These are phyloP conservation scores for Cucumis hystrix DNA, from an alignment of 306 rosid species.

Conservation along the genomic window DNA sequence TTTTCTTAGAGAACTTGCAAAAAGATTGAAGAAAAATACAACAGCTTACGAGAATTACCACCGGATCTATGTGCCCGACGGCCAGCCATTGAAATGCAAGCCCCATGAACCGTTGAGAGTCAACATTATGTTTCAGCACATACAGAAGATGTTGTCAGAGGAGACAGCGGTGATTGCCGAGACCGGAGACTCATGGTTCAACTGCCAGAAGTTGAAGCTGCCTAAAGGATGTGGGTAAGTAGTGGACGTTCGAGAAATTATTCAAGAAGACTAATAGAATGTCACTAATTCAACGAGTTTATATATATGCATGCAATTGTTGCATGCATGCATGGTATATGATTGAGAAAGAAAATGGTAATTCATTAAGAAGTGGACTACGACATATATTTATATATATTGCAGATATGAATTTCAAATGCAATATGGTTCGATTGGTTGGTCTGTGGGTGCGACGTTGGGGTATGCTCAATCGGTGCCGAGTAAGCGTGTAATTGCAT, in stretches of 20 bases:
- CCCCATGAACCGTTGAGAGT: constrained; percentile 34
- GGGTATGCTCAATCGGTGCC: constrained; percentile 40
- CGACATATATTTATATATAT: too few relatives aligned
- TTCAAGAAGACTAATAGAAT: background rate
- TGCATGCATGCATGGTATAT: too few relatives aligned
- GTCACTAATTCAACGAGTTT: too few relatives aligned
- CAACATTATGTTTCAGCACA: constrained; percentile 27
- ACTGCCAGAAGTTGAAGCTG: constrained; percentile 29
- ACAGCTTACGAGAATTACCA: constrained; percentile 29
- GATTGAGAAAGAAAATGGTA: too few relatives aligned
- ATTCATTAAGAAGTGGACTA: too few relatives aligned
- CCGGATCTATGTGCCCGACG: constrained; percentile 25
- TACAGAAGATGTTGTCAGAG: constrained; percentile 30
- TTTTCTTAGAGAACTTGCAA: constrained; percentile 25
- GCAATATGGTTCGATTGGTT: constrained; percentile 44
- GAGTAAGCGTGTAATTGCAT: constrained; percentile 28
- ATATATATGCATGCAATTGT: too few relatives aligned
- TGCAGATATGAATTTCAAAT: constrained; percentile 36
- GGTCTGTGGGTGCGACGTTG: constrained; percentile 42
- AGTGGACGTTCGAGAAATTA: background rate
- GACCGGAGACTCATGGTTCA: constrained; percentile 45
- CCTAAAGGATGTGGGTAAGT: constrained; percentile 34
- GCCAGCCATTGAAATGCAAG: constrained; percentile 14
- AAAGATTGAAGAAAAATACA: constrained; percentile 17
- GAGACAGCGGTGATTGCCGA: constrained; percentile 29